A percentile compares a stretch with the other conserved stretches of the same genome.
These are phyloP conservation scores for Nepenthes gracilis DNA, from an alignment of 148 eudicot species.

Conservation along the genomic window DNA sequence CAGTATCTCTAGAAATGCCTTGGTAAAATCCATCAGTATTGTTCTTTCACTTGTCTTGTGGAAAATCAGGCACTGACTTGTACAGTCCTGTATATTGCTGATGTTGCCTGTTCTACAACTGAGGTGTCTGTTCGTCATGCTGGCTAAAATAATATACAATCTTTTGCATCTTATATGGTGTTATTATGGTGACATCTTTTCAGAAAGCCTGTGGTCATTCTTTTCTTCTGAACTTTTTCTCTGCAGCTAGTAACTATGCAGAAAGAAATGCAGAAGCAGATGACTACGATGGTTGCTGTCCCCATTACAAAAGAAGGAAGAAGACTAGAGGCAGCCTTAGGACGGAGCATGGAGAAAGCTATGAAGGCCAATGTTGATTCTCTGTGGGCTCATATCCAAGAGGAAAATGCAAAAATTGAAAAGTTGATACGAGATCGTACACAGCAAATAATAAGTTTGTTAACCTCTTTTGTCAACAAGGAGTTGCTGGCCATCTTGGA, in stretches of 20 bases:
- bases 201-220: too few relatives aligned
- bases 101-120: too few relatives aligned
- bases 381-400: slow-evolving; percentile 76
- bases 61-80: too few relatives aligned
- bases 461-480: slow-evolving; percentile 48
- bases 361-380: slow-evolving; percentile 76
- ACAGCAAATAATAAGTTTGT: slow-evolving; percentile 47
- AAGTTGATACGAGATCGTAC: slow-evolving; percentile 54
- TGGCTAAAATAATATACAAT: too few relatives aligned
- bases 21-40: too few relatives aligned
- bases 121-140: too few relatives aligned
- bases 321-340: slow-evolving; percentile 70
- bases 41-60: too few relatives aligned
- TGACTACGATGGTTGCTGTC: slow-evolving; percentile 30
- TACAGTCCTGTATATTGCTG: too few relatives aligned
- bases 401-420: slow-evolving; percentile 67
- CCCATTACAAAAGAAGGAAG: slow-evolving; percentile 73
- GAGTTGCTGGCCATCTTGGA: slow-evolving; percentile 56
- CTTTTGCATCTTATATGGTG: too few relatives aligned
- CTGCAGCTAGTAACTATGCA: slow-evolving; percentile 49
- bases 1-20: too few relatives aligned
- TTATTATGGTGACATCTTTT: too few relatives aligned
- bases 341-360: slow-evolving; percentile 63
- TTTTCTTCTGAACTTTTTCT: slow-evolving; percentile 2
- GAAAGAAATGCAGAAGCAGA: slow-evolving; percentile 76